These are phyloP conservation scores for Trichoderma sp. DNA, from an alignment of 2,329 filamentous ascomycete species.

Conservation along the genomic window DNA sequence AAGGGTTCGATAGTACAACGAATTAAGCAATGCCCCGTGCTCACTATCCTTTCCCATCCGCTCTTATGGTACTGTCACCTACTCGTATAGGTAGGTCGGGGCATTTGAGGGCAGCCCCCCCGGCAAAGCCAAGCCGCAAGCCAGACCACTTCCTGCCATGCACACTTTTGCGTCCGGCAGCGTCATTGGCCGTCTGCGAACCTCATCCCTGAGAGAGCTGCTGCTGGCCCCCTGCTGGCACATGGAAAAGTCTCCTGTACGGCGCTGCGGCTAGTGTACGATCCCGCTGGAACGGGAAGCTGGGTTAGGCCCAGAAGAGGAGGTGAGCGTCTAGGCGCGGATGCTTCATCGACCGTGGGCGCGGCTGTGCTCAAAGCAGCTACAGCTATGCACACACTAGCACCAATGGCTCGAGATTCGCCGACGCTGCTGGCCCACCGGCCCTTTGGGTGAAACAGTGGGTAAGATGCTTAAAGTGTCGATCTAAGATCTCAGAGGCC, in stretches of 20 bases:
- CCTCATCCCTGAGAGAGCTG: not conserved
- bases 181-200: conserved; percentile 9
- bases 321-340: conserved; percentile 22
- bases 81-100: conserved; percentile 27
- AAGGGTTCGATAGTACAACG: not conserved
- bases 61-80: conserved; percentile 29
- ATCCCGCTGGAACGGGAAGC: conserved; percentile 30
- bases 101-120: conserved; percentile 11
- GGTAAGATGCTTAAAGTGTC: conserved; percentile 19
- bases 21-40: conserved; percentile 17
- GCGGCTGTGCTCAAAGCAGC: not conserved
- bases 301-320: conserved; percentile 21
- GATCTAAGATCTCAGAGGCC: conserved; percentile 15
- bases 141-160: not conserved
- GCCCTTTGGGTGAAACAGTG: conserved; percentile 13
- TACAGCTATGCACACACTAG: not conserved
- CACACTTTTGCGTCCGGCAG: conserved; percentile 12
- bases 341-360: not conserved
- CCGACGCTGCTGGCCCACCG: conserved; percentile 20
- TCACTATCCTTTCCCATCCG: conserved; percentile 13
- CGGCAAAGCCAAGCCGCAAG: conserved; percentile 23
- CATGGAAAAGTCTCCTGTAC: conserved; percentile 25
- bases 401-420: conserved; percentile 18
- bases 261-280: conserved; percentile 24
- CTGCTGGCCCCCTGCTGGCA: conserved; percentile 22